Evolutionary conservation across 2,329 filamentous ascomycete genomes (phyloP).

Genomic region (Nothophoma quercina): DNA sequence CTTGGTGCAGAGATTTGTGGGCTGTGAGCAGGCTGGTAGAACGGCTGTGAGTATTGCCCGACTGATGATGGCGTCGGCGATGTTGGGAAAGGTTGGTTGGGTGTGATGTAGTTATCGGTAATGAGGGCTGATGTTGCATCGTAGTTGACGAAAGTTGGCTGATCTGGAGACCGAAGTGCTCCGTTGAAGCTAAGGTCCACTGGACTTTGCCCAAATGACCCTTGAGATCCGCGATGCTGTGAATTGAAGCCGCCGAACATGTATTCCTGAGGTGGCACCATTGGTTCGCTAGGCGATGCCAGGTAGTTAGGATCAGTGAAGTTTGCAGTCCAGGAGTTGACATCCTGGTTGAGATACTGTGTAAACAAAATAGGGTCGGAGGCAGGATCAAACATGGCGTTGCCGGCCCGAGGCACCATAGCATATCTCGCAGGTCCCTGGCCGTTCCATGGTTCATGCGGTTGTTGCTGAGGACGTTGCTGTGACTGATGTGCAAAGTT

Average conservation of each 20-base stretch:
- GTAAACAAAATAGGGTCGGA: conserved; percentile 36
- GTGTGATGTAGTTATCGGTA: conserved; percentile 34
- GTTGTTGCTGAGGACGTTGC: conserved; percentile 24
- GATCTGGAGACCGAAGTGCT: conserved; percentile 36
- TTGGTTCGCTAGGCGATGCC: conserved; percentile 40
- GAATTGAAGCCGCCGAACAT: conserved; percentile 27
- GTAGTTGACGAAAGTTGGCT: conserved; percentile 39
- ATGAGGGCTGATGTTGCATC: conserved; percentile 34
- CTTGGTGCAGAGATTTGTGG: conserved; percentile 37
- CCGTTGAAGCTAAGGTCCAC: conserved; percentile 33
- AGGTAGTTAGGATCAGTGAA: conserved; percentile 38
- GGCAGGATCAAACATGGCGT: conserved; percentile 41
- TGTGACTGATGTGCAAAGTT: conserved; percentile 26
- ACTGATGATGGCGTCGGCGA: conserved; percentile 35
- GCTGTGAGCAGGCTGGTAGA: conserved; percentile 33
- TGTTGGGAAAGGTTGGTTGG: conserved; percentile 23
- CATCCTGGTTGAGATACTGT: conserved; percentile 25
- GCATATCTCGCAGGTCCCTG: conserved; percentile 38
- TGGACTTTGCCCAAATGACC: conserved; percentile 25
- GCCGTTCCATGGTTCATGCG: conserved; percentile 44
- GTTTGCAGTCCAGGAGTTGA: conserved; percentile 36
- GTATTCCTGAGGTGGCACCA: conserved; percentile 31
- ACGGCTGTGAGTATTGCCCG: conserved; percentile 25
- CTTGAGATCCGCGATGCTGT: conserved; percentile 21
- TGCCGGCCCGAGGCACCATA: conserved; percentile 36